These are phyloP conservation scores for Phytopythium oedochilum DNA, from an alignment of 352 stramenopile genomes.

Conservation along the genomic window DNA sequence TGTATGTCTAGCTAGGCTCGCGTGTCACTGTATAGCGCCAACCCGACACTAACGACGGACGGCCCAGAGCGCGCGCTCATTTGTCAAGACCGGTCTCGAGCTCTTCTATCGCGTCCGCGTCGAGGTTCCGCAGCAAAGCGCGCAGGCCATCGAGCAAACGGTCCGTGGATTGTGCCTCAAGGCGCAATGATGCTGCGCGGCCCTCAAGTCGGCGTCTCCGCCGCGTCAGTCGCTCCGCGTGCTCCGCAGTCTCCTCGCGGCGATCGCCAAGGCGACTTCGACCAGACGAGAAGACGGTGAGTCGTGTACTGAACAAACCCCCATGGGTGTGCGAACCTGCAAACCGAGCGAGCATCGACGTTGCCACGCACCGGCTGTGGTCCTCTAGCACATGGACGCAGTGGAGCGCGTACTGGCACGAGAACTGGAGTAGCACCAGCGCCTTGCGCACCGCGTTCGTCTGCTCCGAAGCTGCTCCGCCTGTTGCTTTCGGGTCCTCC, in stretches of 20 bases:
- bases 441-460: slow-evolving; percentile 13
- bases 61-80: neutral
- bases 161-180: slow-evolving; percentile 28
- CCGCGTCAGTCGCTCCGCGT: slow-evolving; percentile 8
- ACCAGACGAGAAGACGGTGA: too few relatives aligned
- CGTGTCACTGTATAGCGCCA: neutral
- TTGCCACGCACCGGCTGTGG: slow-evolving; percentile 18
- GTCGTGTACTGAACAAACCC: too few relatives aligned
- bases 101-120: slow-evolving; percentile 17
- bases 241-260: slow-evolving; percentile 4
- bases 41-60: neutral
- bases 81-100: slow-evolving; percentile 5
- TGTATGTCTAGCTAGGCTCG: neutral
- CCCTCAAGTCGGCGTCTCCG: slow-evolving; percentile 13
- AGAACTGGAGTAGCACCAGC: slow-evolving; percentile 45
- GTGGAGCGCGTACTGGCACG: slow-evolving; percentile 58
- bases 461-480: neutral
- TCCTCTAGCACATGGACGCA: slow-evolving; percentile 29
- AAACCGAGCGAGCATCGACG: neutral
- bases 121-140: slow-evolving; percentile 33
- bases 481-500: neutral
- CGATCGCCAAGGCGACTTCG: slow-evolving; percentile 14
- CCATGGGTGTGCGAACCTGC: too few relatives aligned
- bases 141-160: slow-evolving; percentile 34
- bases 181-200: slow-evolving; percentile 18